phyloP scores from a whole-genome alignment of 495 filamentous ascomycete species.

The Terfezia claveryi region DNA sequence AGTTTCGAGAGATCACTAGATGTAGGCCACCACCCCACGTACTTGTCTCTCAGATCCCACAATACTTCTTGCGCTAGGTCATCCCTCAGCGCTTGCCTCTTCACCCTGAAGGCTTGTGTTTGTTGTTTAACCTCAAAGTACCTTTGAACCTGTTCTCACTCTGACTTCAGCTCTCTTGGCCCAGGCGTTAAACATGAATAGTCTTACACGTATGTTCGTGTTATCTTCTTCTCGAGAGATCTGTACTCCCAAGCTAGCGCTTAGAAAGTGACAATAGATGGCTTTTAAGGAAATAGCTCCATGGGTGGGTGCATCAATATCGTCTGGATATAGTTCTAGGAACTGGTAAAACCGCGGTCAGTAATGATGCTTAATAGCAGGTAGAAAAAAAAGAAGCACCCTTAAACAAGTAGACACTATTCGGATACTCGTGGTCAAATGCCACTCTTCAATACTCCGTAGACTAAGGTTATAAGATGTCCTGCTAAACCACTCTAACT shows the following conservation, averaged over 20 bases:
- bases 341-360: constrained; percentile 23
- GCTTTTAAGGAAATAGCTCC: constrained; percentile 34
- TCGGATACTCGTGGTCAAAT: constrained; percentile 28
- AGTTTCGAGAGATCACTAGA: not conserved
- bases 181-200: constrained; percentile 26
- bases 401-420: constrained; percentile 36
- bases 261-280: constrained; percentile 49
- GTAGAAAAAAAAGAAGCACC: not conserved
- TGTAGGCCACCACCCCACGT: constrained; percentile 18
- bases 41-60: constrained; percentile 36
- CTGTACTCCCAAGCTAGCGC: constrained; percentile 33
- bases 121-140: not conserved
- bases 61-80: constrained; percentile 12
- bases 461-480: constrained; percentile 57
- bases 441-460: constrained; percentile 33
- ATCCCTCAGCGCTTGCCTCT: not conserved
- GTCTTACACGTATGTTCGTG: constrained; percentile 32
- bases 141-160: not conserved
- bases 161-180: no score
- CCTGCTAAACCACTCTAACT: constrained; percentile 63
- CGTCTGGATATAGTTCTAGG: constrained; percentile 34
- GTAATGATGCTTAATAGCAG: not conserved
- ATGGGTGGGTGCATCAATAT: constrained; percentile 21
- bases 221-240: constrained; percentile 44
- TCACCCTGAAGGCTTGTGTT: not conserved